A percentile compares a stretch with the other conserved stretches of the same genome.
Conservation (phyloP, 495 filamentous ascomycete species). For the Podospora conica region DNA sequence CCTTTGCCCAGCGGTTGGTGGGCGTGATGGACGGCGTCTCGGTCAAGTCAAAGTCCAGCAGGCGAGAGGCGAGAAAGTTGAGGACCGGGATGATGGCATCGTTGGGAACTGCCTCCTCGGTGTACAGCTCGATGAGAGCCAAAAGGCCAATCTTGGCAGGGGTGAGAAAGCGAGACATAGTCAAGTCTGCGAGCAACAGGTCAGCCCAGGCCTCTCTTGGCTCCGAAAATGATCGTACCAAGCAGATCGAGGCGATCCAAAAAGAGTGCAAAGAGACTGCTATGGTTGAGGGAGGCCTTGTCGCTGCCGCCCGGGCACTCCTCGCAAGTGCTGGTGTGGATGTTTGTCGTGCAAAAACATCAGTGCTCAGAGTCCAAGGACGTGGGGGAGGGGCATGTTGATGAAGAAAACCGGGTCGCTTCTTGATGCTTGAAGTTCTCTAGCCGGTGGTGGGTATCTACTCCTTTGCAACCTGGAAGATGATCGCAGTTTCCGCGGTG, state of each 20-base stretch:
- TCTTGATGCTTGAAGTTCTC: background rate
- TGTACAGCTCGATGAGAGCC: conserved; percentile 73
- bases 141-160: conserved; percentile 80
- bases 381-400: background rate
- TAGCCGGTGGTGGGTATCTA: background rate
- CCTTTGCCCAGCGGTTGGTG: conserved; percentile 33
- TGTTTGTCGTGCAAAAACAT: background rate
- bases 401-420: background rate
- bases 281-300: background rate
- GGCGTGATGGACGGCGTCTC: conserved; percentile 9
- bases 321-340: background rate
- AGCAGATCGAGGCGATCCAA: background rate
- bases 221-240: background rate
- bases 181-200: background rate
- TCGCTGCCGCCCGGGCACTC: too few relatives aligned
- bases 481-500: background rate
- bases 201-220: background rate
- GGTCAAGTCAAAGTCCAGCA: conserved; percentile 46
- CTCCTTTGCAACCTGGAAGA: background rate
- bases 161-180: conserved; percentile 50
- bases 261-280: background rate
- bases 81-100: conserved; percentile 73
- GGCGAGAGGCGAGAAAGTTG: conserved; percentile 71
- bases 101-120: conserved; percentile 65
- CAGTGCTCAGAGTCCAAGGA: background rate